Conservation (phyloP, 129 eudicot species). For the Centrapalus pauciflorus region DNA sequence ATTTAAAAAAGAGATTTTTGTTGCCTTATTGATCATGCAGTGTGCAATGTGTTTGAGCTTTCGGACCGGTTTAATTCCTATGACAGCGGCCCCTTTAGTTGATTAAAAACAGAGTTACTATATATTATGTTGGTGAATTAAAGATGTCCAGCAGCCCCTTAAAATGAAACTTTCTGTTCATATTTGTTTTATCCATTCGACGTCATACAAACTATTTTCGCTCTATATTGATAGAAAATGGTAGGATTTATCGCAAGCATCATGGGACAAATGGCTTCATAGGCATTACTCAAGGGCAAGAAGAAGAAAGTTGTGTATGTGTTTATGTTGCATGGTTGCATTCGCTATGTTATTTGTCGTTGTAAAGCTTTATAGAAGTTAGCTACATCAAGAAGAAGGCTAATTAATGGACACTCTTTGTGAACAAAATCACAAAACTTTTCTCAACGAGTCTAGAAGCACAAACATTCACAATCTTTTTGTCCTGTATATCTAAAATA, state of each 20-base stretch:
- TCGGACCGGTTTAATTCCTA: too few species aligned
- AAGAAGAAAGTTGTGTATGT: conserved; percentile 18
- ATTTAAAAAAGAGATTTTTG: too few species aligned
- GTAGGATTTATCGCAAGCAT: conserved; percentile 34
- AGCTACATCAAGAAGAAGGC: background rate
- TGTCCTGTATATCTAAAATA: background rate
- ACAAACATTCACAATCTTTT: background rate
- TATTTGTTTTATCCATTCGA: background rate
- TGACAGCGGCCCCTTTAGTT: too few species aligned
- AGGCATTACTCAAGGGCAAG: conserved; percentile 25
- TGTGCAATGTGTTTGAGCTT: too few species aligned
- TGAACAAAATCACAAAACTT: background rate
- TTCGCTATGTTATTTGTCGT: conserved; percentile 18
- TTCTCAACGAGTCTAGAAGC: background rate
- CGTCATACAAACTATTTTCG: background rate
- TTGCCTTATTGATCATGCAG: too few species aligned
- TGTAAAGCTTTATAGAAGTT: conserved; percentile 14
- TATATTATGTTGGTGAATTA: too few species aligned
- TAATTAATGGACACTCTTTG: too few species aligned
- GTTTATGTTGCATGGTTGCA: conserved; percentile 24
- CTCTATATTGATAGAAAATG: conserved; percentile 39
- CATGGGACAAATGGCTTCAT: conserved; percentile 32
- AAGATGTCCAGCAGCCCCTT: too few species aligned
- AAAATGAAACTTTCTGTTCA: background rate
- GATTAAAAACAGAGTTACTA: too few species aligned